Evolutionary conservation across 495 filamentous ascomycete genomes (phyloP), one percentile per base, ranked within the genome.

Genomic region (Aspergillus biplanus): DNA sequence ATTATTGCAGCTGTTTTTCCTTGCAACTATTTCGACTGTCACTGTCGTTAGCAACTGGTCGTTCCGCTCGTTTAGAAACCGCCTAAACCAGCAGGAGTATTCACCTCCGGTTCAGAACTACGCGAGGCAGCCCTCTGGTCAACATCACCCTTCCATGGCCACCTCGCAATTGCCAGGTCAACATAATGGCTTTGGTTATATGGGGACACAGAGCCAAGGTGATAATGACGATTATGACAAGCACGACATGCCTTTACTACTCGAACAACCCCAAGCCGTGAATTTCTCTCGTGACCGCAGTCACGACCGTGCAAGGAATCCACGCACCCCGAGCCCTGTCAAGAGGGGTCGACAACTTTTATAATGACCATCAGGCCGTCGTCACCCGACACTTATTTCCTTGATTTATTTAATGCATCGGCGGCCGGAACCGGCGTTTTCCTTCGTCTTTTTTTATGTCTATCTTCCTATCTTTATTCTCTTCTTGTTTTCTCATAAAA

Each of bases 31-130:
- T n/a, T 74, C 75, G 3, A 78, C 77, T 6, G 71, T 82, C 16
- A 78, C 77, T 1, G 60, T 78, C 37, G 75, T 75, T 53, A 80
- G 78, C 67, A 82, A 82, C 69, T 80, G 77, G 78, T 79, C 79
- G 55, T 79, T 82, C 66, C 72, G 75, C 44, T 75, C 77, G 7
- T 79, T 82, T 65, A 71, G 79, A 69, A 74, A 71, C 57, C 70
- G 73, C 59, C 71, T 69, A 12, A 71, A 70, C 35, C 75, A 76
- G 42, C 73, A 75, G 15, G 67, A 76, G 42, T 76, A 78, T 58
- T 16, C 66, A 6, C 69, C 69, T 33, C 56, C 71, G 31, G 50
- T 61, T 11, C 65, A 64, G 42, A 60, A 35, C 56, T 73, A 66
- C 37, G 47, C 68, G 16, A 65, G 64, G 13, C 72, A 70, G 33